These are phyloP conservation scores for Pseudonitzschia multiseries DNA, from an alignment of 108 stramenopile genomes.

Conservation along the genomic window DNA sequence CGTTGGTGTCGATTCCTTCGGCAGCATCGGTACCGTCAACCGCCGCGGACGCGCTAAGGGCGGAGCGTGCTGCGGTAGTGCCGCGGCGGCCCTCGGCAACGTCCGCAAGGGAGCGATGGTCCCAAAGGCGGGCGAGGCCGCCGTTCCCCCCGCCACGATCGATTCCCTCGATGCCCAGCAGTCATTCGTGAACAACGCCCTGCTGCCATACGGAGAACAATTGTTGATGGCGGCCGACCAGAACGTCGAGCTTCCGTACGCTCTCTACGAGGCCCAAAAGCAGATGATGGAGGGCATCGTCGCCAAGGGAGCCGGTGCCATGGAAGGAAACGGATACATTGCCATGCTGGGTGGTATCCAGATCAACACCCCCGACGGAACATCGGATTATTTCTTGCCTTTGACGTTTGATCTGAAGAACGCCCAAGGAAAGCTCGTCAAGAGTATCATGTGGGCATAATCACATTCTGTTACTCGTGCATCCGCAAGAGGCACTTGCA, in stretches of 20 bases:
- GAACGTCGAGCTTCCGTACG: conserved; percentile 49
- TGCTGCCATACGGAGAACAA: conserved; percentile 52
- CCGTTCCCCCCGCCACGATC: conserved; percentile 17
- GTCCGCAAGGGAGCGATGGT: conserved; percentile 41
- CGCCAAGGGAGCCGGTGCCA: conserved; percentile 43
- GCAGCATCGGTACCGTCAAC: conserved; percentile 57
- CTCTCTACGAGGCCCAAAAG: conserved; percentile 51
- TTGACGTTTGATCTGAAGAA: conserved; percentile 49
- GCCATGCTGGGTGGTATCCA: conserved; percentile 61
- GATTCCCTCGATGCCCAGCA: conserved; percentile 62
- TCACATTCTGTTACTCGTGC: not conserved
- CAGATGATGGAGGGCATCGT: conserved; percentile 51
- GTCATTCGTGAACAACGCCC: conserved; percentile 36
- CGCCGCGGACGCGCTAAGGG: conserved; percentile 50
- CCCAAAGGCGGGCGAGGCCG: conserved; percentile 18
- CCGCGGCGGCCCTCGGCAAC: conserved; percentile 47
- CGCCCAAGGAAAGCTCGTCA: conserved; percentile 36
- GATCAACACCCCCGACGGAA: conserved; percentile 54
- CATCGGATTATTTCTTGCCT: conserved; percentile 59
- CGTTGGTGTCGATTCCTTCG: conserved; percentile 55
- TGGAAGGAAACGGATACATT: conserved; percentile 50
- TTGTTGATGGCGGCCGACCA: conserved; percentile 43
- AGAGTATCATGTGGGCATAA: conserved; percentile 33
- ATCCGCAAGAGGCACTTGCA: too few relatives aligned
- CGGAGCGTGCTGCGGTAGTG: conserved; percentile 62